Percentiles rank a stretch among this genome's conserved stretches.
Evolutionary conservation across 805 yeast species (phyloP).

Genomic region (Candida ovalis): DNA sequence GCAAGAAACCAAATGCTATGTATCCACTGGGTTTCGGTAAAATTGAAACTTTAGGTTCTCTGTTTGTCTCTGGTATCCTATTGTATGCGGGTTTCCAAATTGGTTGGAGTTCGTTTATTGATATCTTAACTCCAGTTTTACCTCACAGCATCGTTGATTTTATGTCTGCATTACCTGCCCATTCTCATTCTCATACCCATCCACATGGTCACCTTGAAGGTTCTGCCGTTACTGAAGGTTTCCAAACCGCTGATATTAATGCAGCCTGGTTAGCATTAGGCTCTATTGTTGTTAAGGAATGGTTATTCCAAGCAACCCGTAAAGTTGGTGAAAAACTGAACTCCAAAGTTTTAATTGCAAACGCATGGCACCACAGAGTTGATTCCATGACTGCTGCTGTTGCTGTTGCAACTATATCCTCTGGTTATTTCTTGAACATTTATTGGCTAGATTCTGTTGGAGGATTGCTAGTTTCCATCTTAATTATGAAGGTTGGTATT

Average conservation of each 20-base stretch:
- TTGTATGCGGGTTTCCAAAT: slow-evolving; percentile 86
- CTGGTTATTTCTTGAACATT: slow-evolving; percentile 73
- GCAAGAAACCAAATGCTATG: slow-evolving; percentile 48
- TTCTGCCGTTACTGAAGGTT: slow-evolving; percentile 16
- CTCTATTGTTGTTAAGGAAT: slow-evolving; percentile 82
- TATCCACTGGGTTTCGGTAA: slow-evolving; percentile 93
- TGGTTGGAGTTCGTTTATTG: slow-evolving; percentile 78
- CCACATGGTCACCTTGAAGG: slow-evolving; percentile 33
- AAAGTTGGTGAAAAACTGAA: slow-evolving; percentile 72
- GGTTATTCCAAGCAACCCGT: slow-evolving; percentile 80
- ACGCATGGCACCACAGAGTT: slow-evolving; percentile 98
- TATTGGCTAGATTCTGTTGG: slow-evolving; percentile 92
- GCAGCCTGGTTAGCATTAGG: slow-evolving; percentile 97
- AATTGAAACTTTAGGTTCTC: slow-evolving; percentile 86
- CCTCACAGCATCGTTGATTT: slow-evolving; percentile 60
- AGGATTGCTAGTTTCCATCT: slow-evolving; percentile 77
- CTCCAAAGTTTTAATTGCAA: slow-evolving; percentile 88
- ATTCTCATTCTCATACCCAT: slow-evolving; percentile 54
- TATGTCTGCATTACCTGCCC: slow-evolving; percentile 45
- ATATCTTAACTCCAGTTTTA: slow-evolving; percentile 60
- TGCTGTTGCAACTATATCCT: slow-evolving; percentile 81
- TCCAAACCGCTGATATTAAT: slow-evolving; percentile 62
- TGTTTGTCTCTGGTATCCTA: slow-evolving; percentile 80
- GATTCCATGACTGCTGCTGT: slow-evolving; percentile 91
- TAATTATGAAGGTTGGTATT: slow-evolving; percentile 83